A percentile compares a stretch with the other conserved stretches of the same genome.
These are phyloP conservation scores for Quercus variabilis DNA, from an alignment of 306 rosid genomes.

Conservation along the genomic window DNA sequence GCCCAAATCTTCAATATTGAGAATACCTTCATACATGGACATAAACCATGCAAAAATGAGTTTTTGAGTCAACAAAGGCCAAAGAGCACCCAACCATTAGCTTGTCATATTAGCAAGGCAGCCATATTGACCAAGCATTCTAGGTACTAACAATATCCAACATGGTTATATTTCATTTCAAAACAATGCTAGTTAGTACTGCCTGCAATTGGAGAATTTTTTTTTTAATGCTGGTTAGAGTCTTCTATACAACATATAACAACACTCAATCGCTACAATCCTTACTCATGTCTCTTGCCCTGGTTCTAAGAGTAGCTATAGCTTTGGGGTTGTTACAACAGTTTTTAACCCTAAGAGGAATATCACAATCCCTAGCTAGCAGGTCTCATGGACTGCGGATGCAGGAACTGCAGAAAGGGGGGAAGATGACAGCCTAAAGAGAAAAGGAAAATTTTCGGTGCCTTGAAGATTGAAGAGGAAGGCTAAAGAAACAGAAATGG, in stretches of 20 bases:
- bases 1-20: slow-evolving; percentile 80
- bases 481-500: too few species aligned
- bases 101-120: slow-evolving; percentile 87
- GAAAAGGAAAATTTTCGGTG: too few species aligned
- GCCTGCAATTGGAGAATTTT: slow-evolving; percentile 48
- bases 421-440: not conserved
- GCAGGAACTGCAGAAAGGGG: slow-evolving; percentile 64
- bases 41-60: slow-evolving; percentile 1
- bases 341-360: slow-evolving; percentile 95
- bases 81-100: not conserved
- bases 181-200: slow-evolving; percentile 81
- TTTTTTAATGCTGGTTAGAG: not conserved
- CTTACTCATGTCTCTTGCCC: slow-evolving; percentile 84
- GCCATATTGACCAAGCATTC: slow-evolving; percentile 95
- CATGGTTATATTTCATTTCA: slow-evolving; percentile 88
- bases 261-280: slow-evolving; percentile 35
- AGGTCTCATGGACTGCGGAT: slow-evolving; percentile 98
- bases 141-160: slow-evolving; percentile 93
- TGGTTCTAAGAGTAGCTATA: slow-evolving; percentile 85
- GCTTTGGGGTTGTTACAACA: slow-evolving; percentile 85
- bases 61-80: slow-evolving; percentile 1
- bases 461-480: too few species aligned
- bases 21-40: slow-evolving; percentile 55
- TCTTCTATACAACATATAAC: slow-evolving; percentile 14
- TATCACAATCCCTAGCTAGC: slow-evolving; percentile 80